Evolutionary conservation across 78 protist genomes (phyloP).

Genomic region (Creolimax fragrantissima): DNA sequence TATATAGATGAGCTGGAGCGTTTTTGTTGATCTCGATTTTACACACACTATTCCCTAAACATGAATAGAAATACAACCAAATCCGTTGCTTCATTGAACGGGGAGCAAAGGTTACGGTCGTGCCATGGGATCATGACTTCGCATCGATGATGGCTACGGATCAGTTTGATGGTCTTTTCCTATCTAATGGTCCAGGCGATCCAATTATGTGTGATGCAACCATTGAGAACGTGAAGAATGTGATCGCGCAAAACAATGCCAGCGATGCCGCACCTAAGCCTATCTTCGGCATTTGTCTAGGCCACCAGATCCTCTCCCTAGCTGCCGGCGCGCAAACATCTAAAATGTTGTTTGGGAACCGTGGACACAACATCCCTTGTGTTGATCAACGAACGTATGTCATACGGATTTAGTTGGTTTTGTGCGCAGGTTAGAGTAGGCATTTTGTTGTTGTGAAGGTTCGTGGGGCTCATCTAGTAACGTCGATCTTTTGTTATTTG

Average conservation of each 20-base stretch:
- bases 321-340: constrained; percentile 83
- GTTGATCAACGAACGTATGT: constrained; percentile 50
- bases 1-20: too few species aligned
- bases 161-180: constrained; percentile 80
- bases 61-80: constrained; percentile 35
- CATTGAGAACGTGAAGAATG: constrained; percentile 55
- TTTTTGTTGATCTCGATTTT: too few species aligned
- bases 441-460: too few species aligned
- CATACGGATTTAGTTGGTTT: constrained; percentile 32
- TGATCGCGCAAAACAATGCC: not conserved
- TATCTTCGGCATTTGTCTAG: constrained; percentile 83
- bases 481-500: too few species aligned
- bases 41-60: too few species aligned
- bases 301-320: constrained; percentile 83
- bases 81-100: constrained; percentile 75
- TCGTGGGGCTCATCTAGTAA: too few species aligned
- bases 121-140: constrained; percentile 90
- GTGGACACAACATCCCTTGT: constrained; percentile 94
- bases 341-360: constrained; percentile 90
- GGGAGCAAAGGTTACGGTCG: constrained; percentile 74
- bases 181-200: constrained; percentile 93
- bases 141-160: not conserved
- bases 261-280: constrained; percentile 26
- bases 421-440: too few species aligned
- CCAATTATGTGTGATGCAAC: constrained; percentile 55